phyloP scores from a whole-genome alignment of 1,139 yeast species.

The Debaryomycetaceae sp. region DNA sequence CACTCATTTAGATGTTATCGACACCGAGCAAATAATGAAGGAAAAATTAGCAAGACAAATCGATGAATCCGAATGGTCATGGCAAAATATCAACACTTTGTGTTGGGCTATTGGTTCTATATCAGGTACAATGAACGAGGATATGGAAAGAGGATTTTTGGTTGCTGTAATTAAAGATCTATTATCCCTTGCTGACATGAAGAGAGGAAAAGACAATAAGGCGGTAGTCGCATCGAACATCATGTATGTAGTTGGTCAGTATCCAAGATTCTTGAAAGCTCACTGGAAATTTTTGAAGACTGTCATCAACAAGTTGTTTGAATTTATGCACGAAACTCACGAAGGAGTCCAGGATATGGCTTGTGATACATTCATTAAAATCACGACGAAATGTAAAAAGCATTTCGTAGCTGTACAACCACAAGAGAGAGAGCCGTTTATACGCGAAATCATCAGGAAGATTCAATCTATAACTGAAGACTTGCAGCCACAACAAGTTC shows the following conservation, averaged over 20 bases:
- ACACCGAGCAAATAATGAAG: constrained; percentile 91
- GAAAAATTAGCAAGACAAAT: constrained; percentile 88
- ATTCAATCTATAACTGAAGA: constrained; percentile 87
- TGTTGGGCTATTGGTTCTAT: constrained; percentile 99
- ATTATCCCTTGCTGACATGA: constrained; percentile 88
- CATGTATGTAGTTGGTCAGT: constrained; percentile 99
- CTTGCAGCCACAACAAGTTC: constrained; percentile 95
- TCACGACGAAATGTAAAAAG: constrained; percentile 89
- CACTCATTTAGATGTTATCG: constrained; percentile 92
- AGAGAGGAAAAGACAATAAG: constrained; percentile 95
- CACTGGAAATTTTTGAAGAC: constrained; percentile 98
- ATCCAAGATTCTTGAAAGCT: constrained; percentile 94
- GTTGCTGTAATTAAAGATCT: constrained; percentile 91
- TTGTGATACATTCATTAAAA: constrained; percentile 95
- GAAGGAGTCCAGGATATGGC: constrained; percentile 99
- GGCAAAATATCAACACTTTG: constrained; percentile 94
- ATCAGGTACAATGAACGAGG: constrained; percentile 98
- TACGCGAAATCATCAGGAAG: constrained; percentile 80
- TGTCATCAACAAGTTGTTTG: constrained; percentile 90
- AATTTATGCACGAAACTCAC: constrained; percentile 98
- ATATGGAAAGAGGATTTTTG: constrained; percentile 90
- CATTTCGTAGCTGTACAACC: constrained; percentile 89
- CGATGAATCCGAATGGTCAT: constrained; percentile 97
- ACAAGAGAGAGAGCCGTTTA: constrained; percentile 88
- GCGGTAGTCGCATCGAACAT: constrained; percentile 98